Percentiles rank a stretch among this genome's conserved stretches.
Conservation (phyloP, 208 protist species). For the Trypanosomatidae sp. region DNA sequence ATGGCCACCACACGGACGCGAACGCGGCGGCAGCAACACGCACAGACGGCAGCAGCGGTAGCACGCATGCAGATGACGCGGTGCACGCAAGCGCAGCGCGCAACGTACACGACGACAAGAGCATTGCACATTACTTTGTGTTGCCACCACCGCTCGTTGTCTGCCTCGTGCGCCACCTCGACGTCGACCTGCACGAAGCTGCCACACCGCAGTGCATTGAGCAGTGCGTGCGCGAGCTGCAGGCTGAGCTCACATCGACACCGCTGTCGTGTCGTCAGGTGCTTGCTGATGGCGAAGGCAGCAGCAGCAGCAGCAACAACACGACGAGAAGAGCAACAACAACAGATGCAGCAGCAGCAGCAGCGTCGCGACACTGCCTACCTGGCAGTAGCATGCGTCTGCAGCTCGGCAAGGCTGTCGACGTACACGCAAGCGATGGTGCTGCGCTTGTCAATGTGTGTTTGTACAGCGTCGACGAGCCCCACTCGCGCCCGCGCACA, state of each 20-base stretch:
- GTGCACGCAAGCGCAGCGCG: too few species aligned
- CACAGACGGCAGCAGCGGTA: too few species aligned
- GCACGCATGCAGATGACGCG: too few species aligned
- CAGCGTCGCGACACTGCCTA: constrained; percentile 1
- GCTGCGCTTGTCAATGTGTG: constrained; percentile 43
- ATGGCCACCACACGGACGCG: too few species aligned
- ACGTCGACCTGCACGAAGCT: constrained; percentile 18
- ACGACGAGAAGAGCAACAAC: background rate
- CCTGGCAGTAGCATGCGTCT: constrained; percentile 29
- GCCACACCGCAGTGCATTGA: constrained; percentile 44
- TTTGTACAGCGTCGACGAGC: constrained; percentile 41
- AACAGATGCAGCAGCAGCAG: too few species aligned
- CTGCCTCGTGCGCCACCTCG: constrained; percentile 47
- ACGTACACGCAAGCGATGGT: constrained; percentile 18
- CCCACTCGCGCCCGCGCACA: constrained; percentile 23
- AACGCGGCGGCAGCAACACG: too few species aligned
- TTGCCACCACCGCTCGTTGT: constrained; percentile 35
- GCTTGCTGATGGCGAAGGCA: background rate
- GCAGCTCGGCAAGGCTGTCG: constrained; percentile 52
- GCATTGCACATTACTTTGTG: constrained; percentile 7
- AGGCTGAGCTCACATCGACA: constrained; percentile 27
- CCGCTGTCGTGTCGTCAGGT: constrained; percentile 11
- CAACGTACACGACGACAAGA: background rate
- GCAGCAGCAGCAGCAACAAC: background rate
- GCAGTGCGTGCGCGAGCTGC: constrained; percentile 37